Conservation (phyloP, 1,139 yeast genomes). For the Protomyces gravidus region DNA sequence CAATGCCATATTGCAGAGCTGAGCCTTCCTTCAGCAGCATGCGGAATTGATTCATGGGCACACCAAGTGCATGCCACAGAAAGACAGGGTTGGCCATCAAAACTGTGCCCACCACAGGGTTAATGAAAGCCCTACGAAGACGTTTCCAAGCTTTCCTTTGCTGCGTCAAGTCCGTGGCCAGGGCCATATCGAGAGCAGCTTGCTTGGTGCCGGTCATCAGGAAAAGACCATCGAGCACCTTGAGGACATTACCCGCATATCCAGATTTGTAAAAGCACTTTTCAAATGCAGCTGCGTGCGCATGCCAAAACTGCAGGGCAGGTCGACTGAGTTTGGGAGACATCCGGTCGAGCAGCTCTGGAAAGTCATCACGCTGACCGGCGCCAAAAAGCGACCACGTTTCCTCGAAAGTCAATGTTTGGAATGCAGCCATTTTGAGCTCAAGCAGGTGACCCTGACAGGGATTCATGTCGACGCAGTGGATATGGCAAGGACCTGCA, state of each 20-base stretch:
- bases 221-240: constrained; percentile 61
- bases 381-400: constrained; percentile 73
- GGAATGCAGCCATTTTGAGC: constrained; percentile 67
- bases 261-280: constrained; percentile 66
- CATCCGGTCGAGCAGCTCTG: constrained; percentile 51
- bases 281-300: constrained; percentile 56
- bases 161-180: constrained; percentile 56
- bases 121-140: constrained; percentile 65
- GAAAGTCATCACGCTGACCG: constrained; percentile 57
- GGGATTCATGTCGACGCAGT: constrained; percentile 81
- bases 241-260: constrained; percentile 77
- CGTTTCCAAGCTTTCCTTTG: constrained; percentile 62
- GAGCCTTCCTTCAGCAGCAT: constrained; percentile 62
- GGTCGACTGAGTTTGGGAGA: constrained; percentile 71
- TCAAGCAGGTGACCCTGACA: constrained; percentile 76
- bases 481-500: constrained; percentile 67
- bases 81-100: constrained; percentile 76
- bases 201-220: constrained; percentile 52
- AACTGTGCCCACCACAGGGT: constrained; percentile 61
- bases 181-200: constrained; percentile 55
- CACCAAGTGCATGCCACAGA: constrained; percentile 83
- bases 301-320: constrained; percentile 76
- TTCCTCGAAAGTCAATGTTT: constrained; percentile 55
- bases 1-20: constrained; percentile 61
- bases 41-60: constrained; percentile 75